Evolutionary conservation across 345 rosid genomes (phyloP), one percentile per base, ranked within the genome.

Genomic region (Ailanthus altissimus): DNA sequence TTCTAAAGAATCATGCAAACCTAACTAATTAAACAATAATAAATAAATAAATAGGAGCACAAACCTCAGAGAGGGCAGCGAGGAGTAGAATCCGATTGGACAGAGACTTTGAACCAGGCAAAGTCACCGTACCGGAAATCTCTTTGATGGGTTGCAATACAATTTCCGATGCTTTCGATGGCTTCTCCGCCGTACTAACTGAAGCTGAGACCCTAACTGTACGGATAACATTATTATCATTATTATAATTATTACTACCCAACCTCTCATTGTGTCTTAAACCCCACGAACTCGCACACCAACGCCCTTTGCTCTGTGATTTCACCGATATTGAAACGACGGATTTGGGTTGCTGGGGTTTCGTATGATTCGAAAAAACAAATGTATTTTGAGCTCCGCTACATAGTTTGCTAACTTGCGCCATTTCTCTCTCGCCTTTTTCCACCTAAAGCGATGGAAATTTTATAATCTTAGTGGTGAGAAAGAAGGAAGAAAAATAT

Each of bases 91-190:
- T 82, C 83, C 99, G 89, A 80, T 96, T 93, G 9, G 99, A 96
- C 0, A 96, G 86, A 11, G 99, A 96, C 82, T 96, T 96, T 23
- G 99, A 95, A 43, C 99, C 99, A 14, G 99, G 99, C 66, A 93
- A 81, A 70, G 84, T 88, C 72, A 96, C 88, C 14, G 89, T 88
- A 75, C 98, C 98, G 21, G 93, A 93, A 74, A 93, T 93, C 76
- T 93, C 93, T 50, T 78, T 85, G 65, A 95, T 95, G 80, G 98
- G 98, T 69, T 90, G 91, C 85, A 95, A 77, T 46, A 92, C 88
- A 66, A 93, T 88, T 84, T 93, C 94, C 28, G 97, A 88, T 5
- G 88, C 90, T 61, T 76, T 77, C 13, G 91, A 88, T 40, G 90
- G 86, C 74, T 89, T 95, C 86, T 89, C 93, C 0, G 97, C 74